These are phyloP conservation scores for Cercospora zeae-maydis DNA, from an alignment of 2,329 filamentous ascomycete species.

Conservation along the genomic window DNA sequence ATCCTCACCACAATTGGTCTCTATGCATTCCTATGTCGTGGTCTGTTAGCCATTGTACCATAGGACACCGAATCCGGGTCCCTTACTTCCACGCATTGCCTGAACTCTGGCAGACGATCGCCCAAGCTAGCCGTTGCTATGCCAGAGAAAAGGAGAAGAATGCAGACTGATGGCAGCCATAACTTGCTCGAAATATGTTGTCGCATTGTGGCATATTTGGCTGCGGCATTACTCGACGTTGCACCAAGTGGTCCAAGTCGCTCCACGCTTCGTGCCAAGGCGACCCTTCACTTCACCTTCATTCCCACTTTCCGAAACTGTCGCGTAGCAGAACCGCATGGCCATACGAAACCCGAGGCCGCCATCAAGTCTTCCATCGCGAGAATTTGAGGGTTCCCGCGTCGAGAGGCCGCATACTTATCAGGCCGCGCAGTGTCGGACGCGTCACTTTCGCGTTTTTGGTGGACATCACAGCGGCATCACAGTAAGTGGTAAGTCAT, in stretches of 20 bases:
- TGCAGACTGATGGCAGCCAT: conserved; percentile 22
- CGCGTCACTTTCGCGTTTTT: conserved; percentile 13
- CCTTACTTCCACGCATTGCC: conserved; percentile 74
- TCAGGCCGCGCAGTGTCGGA: neutral
- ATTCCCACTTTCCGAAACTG: neutral
- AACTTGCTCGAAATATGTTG: conserved; percentile 19
- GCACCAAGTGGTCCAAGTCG: neutral
- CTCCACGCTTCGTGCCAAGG: neutral
- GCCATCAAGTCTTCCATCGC: neutral
- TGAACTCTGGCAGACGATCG: conserved; percentile 83
- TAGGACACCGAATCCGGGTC: neutral
- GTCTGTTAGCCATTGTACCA: neutral
- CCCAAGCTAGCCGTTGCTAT: conserved; percentile 64
- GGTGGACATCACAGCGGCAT: neutral
- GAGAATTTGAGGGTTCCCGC: neutral
- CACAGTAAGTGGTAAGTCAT: conserved; percentile 6
- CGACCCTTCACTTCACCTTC: neutral
- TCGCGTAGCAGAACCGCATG: neutral
- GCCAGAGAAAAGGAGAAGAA: conserved; percentile 16
- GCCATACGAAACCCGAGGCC: neutral
- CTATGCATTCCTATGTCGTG: conserved; percentile 64
- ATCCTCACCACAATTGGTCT: conserved; percentile 71
- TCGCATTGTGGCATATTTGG: conserved; percentile 30
- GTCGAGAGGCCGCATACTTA: neutral
- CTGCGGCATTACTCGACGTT: conserved; percentile 11